Conservation (phyloP, 148 eudicot genomes). For the Tetragonia tetragonoides region DNA sequence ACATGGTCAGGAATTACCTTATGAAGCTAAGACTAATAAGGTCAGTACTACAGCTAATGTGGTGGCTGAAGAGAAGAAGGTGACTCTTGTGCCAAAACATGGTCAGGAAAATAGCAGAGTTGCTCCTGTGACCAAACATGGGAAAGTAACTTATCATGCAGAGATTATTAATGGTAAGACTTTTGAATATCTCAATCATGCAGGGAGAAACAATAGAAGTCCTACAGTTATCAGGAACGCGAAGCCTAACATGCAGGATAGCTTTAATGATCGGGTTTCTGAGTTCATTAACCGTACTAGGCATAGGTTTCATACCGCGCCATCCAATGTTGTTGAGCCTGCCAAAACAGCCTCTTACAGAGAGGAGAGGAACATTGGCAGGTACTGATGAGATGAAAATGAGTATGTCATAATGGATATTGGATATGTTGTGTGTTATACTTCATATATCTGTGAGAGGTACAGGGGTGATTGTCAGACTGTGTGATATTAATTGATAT, state of each 20-base stretch:
- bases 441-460: no score
- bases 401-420: neutral
- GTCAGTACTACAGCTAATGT: no score
- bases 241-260: conserved; percentile 5
- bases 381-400: neutral
- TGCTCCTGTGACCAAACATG: conserved; percentile 6
- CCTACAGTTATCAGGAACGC: conserved; percentile 4
- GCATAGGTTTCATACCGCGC: conserved; percentile 21
- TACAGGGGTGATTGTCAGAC: no score
- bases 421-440: neutral
- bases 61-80: neutral
- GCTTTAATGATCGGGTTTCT: conserved; percentile 23
- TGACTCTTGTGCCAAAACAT: conserved; percentile 11
- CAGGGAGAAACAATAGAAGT: conserved; percentile 19
- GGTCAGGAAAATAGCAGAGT: conserved; percentile 15
- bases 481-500: no score
- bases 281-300: conserved; percentile 21
- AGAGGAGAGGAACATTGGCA: conserved; percentile 9
- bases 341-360: neutral
- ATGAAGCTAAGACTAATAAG: no score
- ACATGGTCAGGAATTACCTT: conserved; percentile 12
- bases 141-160: conserved; percentile 11
- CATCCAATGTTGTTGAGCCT: conserved; percentile 7
- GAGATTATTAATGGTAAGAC: conserved; percentile 26
- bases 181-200: conserved; percentile 14